phyloP scores from a whole-genome alignment of 768 basidiomycete genomes.

The Lactarius sanguifluus region DNA sequence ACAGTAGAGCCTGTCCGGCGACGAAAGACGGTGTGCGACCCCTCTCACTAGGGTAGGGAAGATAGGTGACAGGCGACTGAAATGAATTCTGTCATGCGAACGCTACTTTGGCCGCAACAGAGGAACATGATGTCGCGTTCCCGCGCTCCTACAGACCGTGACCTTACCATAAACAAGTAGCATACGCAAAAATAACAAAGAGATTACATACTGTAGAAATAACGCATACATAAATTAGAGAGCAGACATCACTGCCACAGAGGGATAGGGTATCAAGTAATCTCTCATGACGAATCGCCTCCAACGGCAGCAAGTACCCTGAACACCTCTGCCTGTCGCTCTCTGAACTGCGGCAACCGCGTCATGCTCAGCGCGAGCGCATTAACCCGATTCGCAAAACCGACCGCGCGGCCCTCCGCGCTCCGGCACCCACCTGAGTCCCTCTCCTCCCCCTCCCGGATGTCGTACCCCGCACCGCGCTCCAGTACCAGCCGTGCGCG shows the following conservation, averaged over 20 bases:
- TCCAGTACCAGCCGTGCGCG: slow-evolving; percentile 57
- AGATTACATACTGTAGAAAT: neutral
- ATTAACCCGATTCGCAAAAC: slow-evolving; percentile 78
- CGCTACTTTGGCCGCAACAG: too few species aligned
- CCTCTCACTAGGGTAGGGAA: too few species aligned
- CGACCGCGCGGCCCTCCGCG: slow-evolving; percentile 61
- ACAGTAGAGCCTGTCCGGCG: too few species aligned
- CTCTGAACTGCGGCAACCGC: slow-evolving; percentile 65
- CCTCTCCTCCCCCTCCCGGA: slow-evolving; percentile 29
- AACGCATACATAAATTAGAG: neutral
- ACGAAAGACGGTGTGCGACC: too few species aligned
- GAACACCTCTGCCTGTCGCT: slow-evolving; percentile 70
- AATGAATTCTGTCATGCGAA: too few species aligned
- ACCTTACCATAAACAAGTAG: neutral
- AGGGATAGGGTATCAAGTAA: too few species aligned
- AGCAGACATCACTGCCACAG: neutral
- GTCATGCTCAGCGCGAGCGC: slow-evolving; percentile 71
- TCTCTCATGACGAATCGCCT: neutral
- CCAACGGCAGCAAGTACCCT: slow-evolving; percentile 54
- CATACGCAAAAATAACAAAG: neutral
- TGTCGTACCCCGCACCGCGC: slow-evolving; percentile 52
- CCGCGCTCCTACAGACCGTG: too few species aligned
- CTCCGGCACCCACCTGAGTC: slow-evolving; percentile 46
- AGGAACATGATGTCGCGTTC: too few species aligned
- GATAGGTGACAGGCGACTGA: too few species aligned